phyloP scores from a whole-genome alignment of 2,329 filamentous ascomycete species.

The Phyllosticta citrichinensis region DNA sequence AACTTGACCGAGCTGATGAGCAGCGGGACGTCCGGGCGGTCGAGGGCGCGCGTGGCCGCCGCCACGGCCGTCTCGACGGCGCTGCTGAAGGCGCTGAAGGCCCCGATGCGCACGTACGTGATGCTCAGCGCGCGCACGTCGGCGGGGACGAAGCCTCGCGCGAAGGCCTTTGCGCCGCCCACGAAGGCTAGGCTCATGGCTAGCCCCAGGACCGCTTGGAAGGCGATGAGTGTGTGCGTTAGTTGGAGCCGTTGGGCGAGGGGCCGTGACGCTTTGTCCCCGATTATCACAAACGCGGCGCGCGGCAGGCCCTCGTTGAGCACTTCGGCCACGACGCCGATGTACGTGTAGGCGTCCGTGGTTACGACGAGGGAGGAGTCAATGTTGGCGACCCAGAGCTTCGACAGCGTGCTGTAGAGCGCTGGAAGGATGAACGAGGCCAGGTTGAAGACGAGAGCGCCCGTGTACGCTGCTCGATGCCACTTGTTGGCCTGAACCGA shows the following conservation, averaged over 20 bases:
- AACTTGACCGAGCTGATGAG: slow-evolving; percentile 56
- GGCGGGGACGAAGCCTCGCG: slow-evolving; percentile 50
- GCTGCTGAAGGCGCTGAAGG: slow-evolving; percentile 52
- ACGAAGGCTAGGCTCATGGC: slow-evolving; percentile 52
- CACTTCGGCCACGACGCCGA: slow-evolving; percentile 55
- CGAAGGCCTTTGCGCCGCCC: slow-evolving; percentile 46
- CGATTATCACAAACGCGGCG: slow-evolving; percentile 59
- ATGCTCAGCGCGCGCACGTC: slow-evolving; percentile 48
- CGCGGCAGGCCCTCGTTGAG: slow-evolving; percentile 64
- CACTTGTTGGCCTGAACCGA: too few species aligned
- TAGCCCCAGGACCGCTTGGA: slow-evolving; percentile 47
- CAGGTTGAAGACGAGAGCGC: slow-evolving; percentile 53
- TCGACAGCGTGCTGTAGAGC: slow-evolving; percentile 56
- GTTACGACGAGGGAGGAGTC: slow-evolving; percentile 50
- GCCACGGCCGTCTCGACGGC: slow-evolving; percentile 55
- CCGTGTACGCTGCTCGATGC: slow-evolving; percentile 33
- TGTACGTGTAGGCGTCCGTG: slow-evolving; percentile 60
- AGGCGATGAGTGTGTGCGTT: slow-evolving; percentile 47
- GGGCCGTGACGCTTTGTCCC: slow-evolving; percentile 48
- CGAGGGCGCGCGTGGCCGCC: slow-evolving; percentile 52
- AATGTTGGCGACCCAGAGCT: slow-evolving; percentile 62
- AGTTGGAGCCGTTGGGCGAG: slow-evolving; percentile 45
- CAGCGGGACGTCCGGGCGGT: slow-evolving; percentile 59
- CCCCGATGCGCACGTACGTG: slow-evolving; percentile 54
- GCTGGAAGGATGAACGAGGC: slow-evolving; percentile 55